These are phyloP conservation scores for Prunus fruticosa DNA, from an alignment of 306 rosid genomes.

Conservation along the genomic window DNA sequence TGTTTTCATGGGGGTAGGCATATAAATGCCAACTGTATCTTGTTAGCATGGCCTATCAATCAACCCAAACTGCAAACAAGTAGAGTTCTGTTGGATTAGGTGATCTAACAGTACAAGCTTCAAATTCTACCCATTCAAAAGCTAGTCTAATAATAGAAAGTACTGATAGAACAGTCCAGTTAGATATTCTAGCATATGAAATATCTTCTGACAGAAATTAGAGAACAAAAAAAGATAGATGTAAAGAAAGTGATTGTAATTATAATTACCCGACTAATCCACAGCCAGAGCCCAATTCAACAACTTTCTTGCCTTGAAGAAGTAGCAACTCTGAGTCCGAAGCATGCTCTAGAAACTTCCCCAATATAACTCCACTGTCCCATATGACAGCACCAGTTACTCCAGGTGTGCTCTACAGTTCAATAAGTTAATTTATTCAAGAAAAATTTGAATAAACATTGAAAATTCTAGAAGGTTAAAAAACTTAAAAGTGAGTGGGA, in stretches of 20 bases:
- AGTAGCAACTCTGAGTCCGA: constrained; percentile 59
- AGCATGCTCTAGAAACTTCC: constrained; percentile 80
- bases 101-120: neutral
- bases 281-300: constrained; percentile 83
- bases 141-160: neutral
- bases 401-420: constrained; percentile 61
- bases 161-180: neutral
- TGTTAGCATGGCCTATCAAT: neutral
- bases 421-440: constrained; percentile 17
- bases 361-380: constrained; percentile 82
- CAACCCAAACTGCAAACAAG: constrained; percentile 3
- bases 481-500: neutral
- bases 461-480: neutral
- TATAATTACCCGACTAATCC: constrained; percentile 73
- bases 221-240: constrained; percentile 10
- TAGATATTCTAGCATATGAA: neutral
- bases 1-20: neutral
- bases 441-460: neutral
- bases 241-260: constrained; percentile 6
- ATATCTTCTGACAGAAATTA: neutral
- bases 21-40: constrained; percentile 1
- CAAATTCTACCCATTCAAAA: neutral
- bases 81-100: neutral
- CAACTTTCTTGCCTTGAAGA: constrained; percentile 63
- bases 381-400: constrained; percentile 91